Evolutionary conservation across 148 eudicot genomes (phyloP).

Genomic region (Heliamphora exappendiculata): DNA sequence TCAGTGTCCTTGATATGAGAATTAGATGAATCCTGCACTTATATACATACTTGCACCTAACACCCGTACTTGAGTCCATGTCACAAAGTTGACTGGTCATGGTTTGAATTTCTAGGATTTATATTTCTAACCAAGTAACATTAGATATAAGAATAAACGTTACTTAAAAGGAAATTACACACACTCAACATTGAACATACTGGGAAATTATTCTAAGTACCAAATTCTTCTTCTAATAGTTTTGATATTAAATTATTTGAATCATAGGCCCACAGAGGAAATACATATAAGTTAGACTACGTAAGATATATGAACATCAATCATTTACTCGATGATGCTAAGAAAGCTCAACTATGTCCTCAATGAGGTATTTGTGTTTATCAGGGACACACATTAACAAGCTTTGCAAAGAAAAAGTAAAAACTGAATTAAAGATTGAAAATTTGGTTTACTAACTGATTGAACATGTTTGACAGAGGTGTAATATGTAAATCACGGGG

Average conservation of each 20-base stretch:
- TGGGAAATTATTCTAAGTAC: too few species aligned
- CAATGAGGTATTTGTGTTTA: neutral
- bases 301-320: neutral
- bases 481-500: neutral
- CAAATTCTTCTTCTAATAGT: neutral
- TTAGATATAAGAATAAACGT: neutral
- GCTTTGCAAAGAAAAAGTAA: neutral
- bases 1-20: too few species aligned
- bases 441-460: neutral
- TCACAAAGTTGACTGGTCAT: neutral
- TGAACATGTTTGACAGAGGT: neutral
- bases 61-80: too few species aligned
- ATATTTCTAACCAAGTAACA: too few species aligned
- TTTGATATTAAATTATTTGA: neutral
- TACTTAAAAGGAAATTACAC: neutral
- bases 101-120: neutral
- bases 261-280: neutral
- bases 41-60: too few species aligned
- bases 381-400: neutral
- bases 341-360: neutral
- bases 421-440: neutral
- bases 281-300: neutral
- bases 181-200: too few species aligned
- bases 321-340: neutral
- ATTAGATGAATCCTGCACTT: too few species aligned